Evolutionary conservation across 371 early-diverging fungal genomes (phyloP).

Genomic region (Racocetra persica): DNA sequence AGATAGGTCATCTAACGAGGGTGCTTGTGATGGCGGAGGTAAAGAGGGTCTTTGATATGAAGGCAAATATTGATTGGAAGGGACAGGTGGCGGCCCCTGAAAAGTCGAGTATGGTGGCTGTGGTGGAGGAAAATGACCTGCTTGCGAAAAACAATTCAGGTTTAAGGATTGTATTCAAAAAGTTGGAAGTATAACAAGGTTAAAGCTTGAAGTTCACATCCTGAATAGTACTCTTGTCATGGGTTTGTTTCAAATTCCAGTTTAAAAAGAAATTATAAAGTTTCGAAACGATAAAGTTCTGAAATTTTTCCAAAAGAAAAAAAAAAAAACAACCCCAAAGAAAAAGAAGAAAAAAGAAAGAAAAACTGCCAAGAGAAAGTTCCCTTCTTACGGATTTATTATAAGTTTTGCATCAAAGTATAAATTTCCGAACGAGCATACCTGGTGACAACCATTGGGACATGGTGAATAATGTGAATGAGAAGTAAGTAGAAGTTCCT

Average conservation of each 20-base stretch:
- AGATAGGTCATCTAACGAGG: slow-evolving; percentile 33
- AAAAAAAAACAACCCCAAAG: background rate
- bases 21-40: background rate
- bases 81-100: slow-evolving; percentile 19
- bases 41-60: slow-evolving; percentile 29
- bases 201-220: background rate
- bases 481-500: too few species aligned
- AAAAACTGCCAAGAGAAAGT: background rate
- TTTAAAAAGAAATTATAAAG: too few species aligned
- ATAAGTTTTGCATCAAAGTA: background rate
- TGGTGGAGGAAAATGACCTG: slow-evolving; percentile 36
- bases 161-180: slow-evolving; percentile 1
- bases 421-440: background rate
- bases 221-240: background rate
- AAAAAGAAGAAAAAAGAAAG: background rate
- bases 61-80: slow-evolving; percentile 40
- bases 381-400: background rate
- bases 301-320: too few species aligned
- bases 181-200: background rate
- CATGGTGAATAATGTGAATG: slow-evolving; percentile 17
- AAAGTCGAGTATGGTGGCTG: slow-evolving; percentile 32
- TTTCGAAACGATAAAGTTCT: background rate
- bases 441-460: slow-evolving; percentile 43
- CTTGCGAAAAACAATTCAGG: slow-evolving; percentile 1
- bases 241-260: too few species aligned